Evolutionary conservation across 345 rosid genomes (phyloP), one percentile per base, ranked within the genome.

Genomic region (Hypericum perforatum): DNA sequence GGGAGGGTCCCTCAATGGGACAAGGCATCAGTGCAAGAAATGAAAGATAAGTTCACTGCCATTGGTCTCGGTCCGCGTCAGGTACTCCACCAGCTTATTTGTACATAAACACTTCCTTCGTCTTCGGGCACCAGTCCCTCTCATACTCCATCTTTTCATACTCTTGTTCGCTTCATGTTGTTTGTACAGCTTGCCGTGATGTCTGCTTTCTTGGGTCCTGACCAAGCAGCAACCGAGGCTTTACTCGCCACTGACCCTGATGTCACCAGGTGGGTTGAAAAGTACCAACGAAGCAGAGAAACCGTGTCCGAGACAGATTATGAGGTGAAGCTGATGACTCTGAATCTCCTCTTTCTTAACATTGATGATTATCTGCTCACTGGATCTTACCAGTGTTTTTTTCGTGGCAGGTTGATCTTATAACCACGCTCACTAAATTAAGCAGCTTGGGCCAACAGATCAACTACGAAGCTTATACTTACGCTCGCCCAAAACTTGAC

Each of bases 141-240:
- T n/a, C n/a, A n/a, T n/a, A n/a, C n/a, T n/a, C n/a, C n/a, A n/a
- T n/a, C n/a, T 38, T 11, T 8, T 14, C 32, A 63, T 45, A 47
- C 53, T 49, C 39, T 5, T 47, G 22, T 46, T 54, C 40, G 29
- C 60, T 15, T 57, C 41, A 63, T 58, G 58, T 41, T 58, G 58
- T 41, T 16, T 70, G 54, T 47, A 22, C 78, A 89, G 96, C 64
- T 87, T 39, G 98, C 95, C 48, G 96, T 91, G 52, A 79, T 84
- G 95, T 91, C 92, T 46, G 96, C 89, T 9, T 91, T 91, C 82
- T 59, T 91, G 78, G 96, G 98, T 59, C 95, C 95, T 36, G 92
- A 91, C 63, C 98, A 87, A 74, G 50, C 58, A 10, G 87, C 95
- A 41, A 82, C 88, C 1, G 96, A 91, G 71, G 64, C 84, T 47